These are phyloP conservation scores for Phyllachora maydis DNA, from an alignment of 2,329 filamentous ascomycete genomes.

Conservation along the genomic window DNA sequence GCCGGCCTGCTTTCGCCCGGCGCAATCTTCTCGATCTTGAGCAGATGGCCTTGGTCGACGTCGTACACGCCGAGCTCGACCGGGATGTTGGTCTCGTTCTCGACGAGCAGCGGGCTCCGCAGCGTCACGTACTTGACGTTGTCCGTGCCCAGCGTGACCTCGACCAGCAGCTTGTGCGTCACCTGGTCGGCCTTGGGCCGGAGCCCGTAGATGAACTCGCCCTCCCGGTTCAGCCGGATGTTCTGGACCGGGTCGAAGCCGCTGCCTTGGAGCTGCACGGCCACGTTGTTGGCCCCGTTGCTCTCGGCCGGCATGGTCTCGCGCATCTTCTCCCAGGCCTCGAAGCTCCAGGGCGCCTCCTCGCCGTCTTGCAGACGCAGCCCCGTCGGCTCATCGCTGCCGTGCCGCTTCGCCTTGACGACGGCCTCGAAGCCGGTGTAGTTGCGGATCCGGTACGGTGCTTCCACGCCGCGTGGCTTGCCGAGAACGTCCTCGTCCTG, in stretches of 20 bases:
- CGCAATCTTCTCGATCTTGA: conserved; percentile 95
- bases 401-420: conserved; percentile 56
- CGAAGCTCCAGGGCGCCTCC: conserved; percentile 88
- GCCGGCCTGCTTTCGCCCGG: conserved; percentile 80
- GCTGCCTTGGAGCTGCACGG: conserved; percentile 73
- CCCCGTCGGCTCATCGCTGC: conserved; percentile 47
- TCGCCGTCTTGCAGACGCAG: conserved; percentile 71
- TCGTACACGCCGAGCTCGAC: conserved; percentile 87
- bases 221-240: conserved; percentile 82
- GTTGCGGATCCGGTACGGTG: conserved; percentile 84
- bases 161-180: conserved; percentile 76
- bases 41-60: conserved; percentile 63
- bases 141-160: conserved; percentile 75
- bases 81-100: conserved; percentile 93
- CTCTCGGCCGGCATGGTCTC: conserved; percentile 78
- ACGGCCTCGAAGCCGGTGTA: conserved; percentile 85
- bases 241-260: conserved; percentile 82
- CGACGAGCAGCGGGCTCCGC: conserved; percentile 73
- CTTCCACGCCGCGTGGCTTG: conserved; percentile 78
- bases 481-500: conserved; percentile 80
- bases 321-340: conserved; percentile 90
- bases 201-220: conserved; percentile 75
- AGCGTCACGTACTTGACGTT: conserved; percentile 98
- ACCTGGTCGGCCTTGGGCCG: conserved; percentile 72
- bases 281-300: conserved; percentile 52